Evolutionary conservation across 2,329 filamentous ascomycete genomes (phyloP), one percentile per base, ranked within the genome.

Genomic region (Colletotrichum phormii): DNA sequence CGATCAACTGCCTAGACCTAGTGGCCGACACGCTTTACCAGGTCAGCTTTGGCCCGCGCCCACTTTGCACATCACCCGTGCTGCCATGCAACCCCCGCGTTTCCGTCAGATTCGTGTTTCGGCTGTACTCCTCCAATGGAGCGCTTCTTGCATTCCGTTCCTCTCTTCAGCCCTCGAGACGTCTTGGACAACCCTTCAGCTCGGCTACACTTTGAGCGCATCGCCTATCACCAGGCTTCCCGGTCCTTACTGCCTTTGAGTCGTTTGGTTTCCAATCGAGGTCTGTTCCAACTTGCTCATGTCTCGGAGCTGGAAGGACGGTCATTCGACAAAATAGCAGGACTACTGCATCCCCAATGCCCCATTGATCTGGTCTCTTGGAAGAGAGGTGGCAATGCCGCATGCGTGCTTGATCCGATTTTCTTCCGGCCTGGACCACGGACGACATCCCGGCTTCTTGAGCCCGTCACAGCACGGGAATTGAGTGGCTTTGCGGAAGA

Each of bases 1-100:
- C 22, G 31, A 61, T 64, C 26, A 18, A 22, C 42, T n/a, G 18
- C 42, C 18, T n/a, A n/a, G 15, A 18, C 42, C 18, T 8, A 49
- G 33, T 49, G 60, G 60, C 55, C 60, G 53, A 46, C 51, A 71
- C 33, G 49, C 55, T 71, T 70, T 60, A 13, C 66, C 24, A 49
- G 66, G 54, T 57, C 60, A 70, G 70, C 57, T 37, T 72, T 63
- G 64, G 59, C 33, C 61, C 55, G 29, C 58, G 66, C 49, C 61
- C 57, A 59, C 67, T 26, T 51, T 67, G 71, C 67, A 64, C 55
- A 71, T 67, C 71, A 67, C 61, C 67, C 71, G 71, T 49, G 51
- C 51, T 51, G 49, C 61, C 60, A 71, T 71, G 61, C 71, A 66
- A 61, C 55, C 71, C 42, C 66, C 71, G 66, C 71, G 60, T 60